phyloP scores from a whole-genome alignment of 441 rosid genomes.

The Aquilaria agallochum region DNA sequence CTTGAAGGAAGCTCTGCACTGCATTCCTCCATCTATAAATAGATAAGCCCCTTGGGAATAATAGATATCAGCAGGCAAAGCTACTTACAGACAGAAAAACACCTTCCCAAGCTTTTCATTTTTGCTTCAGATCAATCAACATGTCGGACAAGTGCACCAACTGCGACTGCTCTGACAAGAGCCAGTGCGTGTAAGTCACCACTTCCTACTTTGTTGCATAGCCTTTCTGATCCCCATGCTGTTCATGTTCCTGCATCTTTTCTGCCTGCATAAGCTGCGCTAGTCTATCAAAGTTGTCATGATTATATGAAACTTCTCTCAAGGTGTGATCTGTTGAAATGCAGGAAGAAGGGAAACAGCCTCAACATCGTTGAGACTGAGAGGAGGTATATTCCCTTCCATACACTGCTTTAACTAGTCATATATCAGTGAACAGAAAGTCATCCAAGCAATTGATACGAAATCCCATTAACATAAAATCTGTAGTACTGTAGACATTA shows the following conservation, averaged over 20 bases:
- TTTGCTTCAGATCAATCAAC: conserved; percentile 15
- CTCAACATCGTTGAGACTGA: conserved; percentile 61
- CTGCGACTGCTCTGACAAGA: conserved; percentile 76
- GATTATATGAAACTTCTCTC: background rate
- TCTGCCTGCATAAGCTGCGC: background rate
- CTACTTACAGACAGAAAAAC: background rate
- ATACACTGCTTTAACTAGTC: background rate
- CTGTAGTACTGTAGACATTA: background rate
- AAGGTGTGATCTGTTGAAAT: conserved; percentile 8
- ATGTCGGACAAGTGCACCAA: conserved; percentile 70
- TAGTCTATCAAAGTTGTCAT: background rate
- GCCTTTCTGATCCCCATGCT: background rate
- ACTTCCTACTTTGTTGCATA: background rate
- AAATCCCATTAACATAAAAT: no score
- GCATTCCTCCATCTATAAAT: conserved; percentile 38
- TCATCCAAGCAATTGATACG: background rate
- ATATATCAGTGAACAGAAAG: background rate
- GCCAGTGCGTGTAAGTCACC: conserved; percentile 64
- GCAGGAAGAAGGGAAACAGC: conserved; percentile 76
- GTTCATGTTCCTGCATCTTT: background rate
- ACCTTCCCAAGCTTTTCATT: background rate
- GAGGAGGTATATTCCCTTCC: conserved; percentile 34
- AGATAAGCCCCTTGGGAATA: conserved; percentile 13
- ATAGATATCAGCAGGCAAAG: conserved; percentile 8
- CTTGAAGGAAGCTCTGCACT: background rate